These are phyloP conservation scores for Diaporthe nobilis DNA, from an alignment of 2,329 filamentous ascomycete genomes.

Conservation along the genomic window DNA sequence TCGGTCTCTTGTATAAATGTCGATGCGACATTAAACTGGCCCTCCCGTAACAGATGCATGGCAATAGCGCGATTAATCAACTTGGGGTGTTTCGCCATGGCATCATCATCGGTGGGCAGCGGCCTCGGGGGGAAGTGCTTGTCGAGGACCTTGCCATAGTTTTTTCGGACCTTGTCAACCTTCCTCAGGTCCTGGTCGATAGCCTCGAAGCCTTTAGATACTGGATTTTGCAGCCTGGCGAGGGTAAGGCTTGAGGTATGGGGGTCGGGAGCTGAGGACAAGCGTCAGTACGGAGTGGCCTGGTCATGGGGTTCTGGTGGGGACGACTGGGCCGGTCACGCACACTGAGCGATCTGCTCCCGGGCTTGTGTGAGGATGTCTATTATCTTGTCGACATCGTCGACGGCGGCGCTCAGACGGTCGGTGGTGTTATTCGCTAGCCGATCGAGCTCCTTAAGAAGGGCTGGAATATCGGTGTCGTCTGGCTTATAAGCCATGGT, in stretches of 20 bases:
- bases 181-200: conserved; percentile 87
- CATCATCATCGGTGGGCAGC: conserved; percentile 84
- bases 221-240: conserved; percentile 86
- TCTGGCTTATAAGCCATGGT: conserved; percentile 48
- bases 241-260: conserved; percentile 80
- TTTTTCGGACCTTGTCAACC: conserved; percentile 84
- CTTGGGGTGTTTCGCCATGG: conserved; percentile 79
- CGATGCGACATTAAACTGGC: conserved; percentile 89
- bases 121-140: conserved; percentile 71
- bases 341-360: conserved; percentile 80
- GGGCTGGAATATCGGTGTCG: conserved; percentile 59
- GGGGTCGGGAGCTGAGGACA: conserved; percentile 67
- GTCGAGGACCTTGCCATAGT: conserved; percentile 88
- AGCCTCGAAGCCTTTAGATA: conserved; percentile 84
- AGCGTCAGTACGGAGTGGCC: conserved; percentile 34
- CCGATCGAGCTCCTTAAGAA: conserved; percentile 82
- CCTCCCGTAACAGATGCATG: conserved; percentile 96
- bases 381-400: conserved; percentile 88
- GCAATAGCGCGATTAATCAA: conserved; percentile 94
- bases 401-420: conserved; percentile 78
- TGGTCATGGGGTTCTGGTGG: conserved; percentile 8
- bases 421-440: conserved; percentile 73
- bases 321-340: conserved; percentile 34
- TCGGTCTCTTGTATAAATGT: conserved; percentile 84
- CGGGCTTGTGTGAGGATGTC: conserved; percentile 81